A percentile compares a stretch with the other conserved stretches of the same genome.
Evolutionary conservation across 139 green algal species (phyloP).

Genomic region (Pseudopediastrum boryanum): DNA sequence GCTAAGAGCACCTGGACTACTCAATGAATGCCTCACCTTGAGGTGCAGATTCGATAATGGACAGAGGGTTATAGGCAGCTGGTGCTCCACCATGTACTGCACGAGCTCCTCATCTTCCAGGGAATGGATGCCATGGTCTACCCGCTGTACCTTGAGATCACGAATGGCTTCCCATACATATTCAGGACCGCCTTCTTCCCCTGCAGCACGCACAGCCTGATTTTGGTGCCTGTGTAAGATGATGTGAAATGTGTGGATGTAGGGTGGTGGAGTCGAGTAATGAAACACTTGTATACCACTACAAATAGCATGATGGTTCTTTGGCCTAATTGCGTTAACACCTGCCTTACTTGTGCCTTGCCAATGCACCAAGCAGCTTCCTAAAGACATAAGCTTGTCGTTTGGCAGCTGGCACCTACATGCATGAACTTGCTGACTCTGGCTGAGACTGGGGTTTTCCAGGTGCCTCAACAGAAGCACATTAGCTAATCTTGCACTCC

Average conservation of each 20-base stretch:
- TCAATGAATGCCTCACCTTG: slow-evolving; percentile 40
- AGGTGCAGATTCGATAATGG: slow-evolving; percentile 71
- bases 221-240: too few relatives aligned
- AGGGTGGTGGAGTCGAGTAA: not conserved
- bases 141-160: slow-evolving; percentile 47
- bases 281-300: not conserved
- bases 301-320: not conserved
- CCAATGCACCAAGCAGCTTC: too few relatives aligned
- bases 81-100: slow-evolving; percentile 21
- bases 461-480: too few relatives aligned
- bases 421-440: too few relatives aligned
- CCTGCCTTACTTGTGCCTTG: too few relatives aligned
- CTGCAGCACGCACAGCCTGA: too few relatives aligned
- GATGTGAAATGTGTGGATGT: not conserved
- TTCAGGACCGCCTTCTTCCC: slow-evolving; percentile 58
- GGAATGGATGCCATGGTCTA: slow-evolving; percentile 74
- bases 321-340: too few relatives aligned
- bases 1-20: too few relatives aligned
- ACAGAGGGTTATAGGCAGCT: slow-evolving; percentile 72
- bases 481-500: too few relatives aligned
- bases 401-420: too few relatives aligned
- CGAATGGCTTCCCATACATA: slow-evolving; percentile 63
- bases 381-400: too few relatives aligned
- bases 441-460: too few relatives aligned
- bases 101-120: slow-evolving; percentile 69